phyloP scores from a whole-genome alignment of 257 asterid genomes.

The Solanum commersonii region DNA sequence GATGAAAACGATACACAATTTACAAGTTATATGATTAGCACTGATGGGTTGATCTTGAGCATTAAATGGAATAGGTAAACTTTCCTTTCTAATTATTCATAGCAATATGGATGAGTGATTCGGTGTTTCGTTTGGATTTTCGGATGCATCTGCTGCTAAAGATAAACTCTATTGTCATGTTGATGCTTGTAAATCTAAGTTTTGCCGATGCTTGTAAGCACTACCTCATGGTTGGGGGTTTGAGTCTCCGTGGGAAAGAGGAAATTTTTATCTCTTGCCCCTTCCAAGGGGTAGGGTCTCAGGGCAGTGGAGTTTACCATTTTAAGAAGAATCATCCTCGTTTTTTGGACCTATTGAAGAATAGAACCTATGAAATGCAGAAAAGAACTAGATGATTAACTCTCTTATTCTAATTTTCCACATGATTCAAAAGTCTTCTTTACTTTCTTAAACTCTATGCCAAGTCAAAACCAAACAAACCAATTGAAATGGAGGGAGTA shows the following conservation, averaged over 20 bases:
- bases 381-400: background rate
- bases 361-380: background rate
- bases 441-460: background rate
- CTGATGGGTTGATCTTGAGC: background rate
- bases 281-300: background rate
- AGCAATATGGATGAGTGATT: background rate
- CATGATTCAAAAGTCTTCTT: background rate
- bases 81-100: background rate
- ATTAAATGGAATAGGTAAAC: background rate
- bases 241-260: background rate
- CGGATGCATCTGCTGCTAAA: background rate
- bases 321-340: background rate
- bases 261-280: background rate
- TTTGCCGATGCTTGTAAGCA: background rate
- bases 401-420: background rate
- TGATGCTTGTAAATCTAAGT: background rate
- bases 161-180: background rate
- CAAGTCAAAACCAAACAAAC: background rate
- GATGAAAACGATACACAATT: constrained; percentile 2
- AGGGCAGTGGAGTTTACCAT: background rate
- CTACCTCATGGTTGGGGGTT: background rate
- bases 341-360: background rate
- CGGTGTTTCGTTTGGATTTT: background rate
- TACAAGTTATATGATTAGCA: background rate
- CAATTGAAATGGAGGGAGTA: background rate